These are phyloP conservation scores for Ganoderma meredithae DNA, from an alignment of 1,284 basidiomycete genomes.

Conservation along the genomic window DNA sequence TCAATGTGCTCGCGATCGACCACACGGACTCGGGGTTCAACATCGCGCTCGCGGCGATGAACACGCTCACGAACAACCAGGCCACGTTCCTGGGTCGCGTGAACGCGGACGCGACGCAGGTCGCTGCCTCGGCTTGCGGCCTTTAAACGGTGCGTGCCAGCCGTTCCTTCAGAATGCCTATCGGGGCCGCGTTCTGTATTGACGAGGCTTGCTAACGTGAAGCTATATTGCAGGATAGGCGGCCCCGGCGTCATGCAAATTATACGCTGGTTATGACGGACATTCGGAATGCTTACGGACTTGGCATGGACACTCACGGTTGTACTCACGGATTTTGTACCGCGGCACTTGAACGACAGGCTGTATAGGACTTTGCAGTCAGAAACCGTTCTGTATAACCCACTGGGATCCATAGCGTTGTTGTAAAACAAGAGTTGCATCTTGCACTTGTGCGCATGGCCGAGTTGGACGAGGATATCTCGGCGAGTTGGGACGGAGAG, in stretches of 20 bases:
- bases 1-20: slow-evolving; percentile 54
- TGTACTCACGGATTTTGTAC: neutral
- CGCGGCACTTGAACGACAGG: neutral
- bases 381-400: neutral
- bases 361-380: neutral
- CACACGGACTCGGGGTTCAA: slow-evolving; percentile 48
- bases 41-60: slow-evolving; percentile 44
- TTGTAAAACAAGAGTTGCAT: neutral
- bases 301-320: slow-evolving; percentile 18
- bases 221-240: neutral
- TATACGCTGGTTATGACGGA: slow-evolving; percentile 13
- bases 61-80: slow-evolving; percentile 40
- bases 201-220: neutral
- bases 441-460: neutral
- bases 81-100: slow-evolving; percentile 36
- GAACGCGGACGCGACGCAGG: slow-evolving; percentile 34
- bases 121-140: slow-evolving; percentile 37
- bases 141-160: slow-evolving; percentile 24
- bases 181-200: neutral
- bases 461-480: too few species aligned
- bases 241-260: neutral
- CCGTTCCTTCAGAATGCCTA: neutral
- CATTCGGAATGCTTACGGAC: slow-evolving; percentile 21
- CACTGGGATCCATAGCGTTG: neutral
- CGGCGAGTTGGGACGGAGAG: too few species aligned